A percentile compares a stretch with the other conserved stretches of the same genome.
Conservation (phyloP, 2,329 filamentous ascomycete species). For the Cytospora chrysosperma region DNA sequence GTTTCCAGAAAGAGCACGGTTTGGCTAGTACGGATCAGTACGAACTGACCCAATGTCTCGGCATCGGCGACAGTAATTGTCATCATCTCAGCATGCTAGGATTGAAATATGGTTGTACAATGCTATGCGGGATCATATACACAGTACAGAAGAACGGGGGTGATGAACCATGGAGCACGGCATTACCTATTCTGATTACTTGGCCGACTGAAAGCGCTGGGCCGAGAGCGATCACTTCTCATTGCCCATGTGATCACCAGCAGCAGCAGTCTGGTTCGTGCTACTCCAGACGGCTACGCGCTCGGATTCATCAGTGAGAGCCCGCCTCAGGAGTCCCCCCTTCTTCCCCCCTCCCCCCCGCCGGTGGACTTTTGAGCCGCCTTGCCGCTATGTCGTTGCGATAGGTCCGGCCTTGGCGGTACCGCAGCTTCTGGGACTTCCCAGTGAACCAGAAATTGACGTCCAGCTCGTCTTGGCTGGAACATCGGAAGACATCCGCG, state of each 20-base stretch:
- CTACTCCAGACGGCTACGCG: background rate
- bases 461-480: background rate
- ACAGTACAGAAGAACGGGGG: background rate
- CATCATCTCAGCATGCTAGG: background rate
- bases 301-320: slow-evolving; percentile 2
- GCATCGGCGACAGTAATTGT: slow-evolving; percentile 8
- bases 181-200: background rate
- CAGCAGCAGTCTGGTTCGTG: slow-evolving; percentile 23
- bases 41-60: slow-evolving; percentile 11
- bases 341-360: too few species aligned
- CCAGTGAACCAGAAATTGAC: background rate
- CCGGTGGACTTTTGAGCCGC: background rate
- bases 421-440: slow-evolving; percentile 16
- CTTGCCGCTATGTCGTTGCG: background rate
- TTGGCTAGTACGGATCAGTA: slow-evolving; percentile 7
- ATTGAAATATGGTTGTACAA: background rate
- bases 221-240: background rate
- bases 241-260: background rate
- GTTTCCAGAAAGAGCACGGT: background rate
- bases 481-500: slow-evolving; percentile 24
- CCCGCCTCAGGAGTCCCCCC: background rate
- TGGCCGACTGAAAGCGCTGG: background rate
- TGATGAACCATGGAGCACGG: background rate
- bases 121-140: background rate
- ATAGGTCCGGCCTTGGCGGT: slow-evolving; percentile 12